Evolutionary conservation across 1,139 yeast species (phyloP).

Genomic region (Kazachstania sp.): DNA sequence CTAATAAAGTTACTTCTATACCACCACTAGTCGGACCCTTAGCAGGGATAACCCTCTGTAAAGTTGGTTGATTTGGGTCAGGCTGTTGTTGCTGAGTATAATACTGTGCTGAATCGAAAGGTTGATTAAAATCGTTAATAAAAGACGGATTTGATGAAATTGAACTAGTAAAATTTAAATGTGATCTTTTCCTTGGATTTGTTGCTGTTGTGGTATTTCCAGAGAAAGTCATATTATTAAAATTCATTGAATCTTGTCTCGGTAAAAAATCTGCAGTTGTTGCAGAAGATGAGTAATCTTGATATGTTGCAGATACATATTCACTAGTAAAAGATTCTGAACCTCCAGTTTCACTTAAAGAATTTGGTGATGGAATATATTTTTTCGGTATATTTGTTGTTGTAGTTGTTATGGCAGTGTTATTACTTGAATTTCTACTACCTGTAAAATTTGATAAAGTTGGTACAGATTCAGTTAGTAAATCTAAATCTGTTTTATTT

Average conservation of each 20-base stretch:
- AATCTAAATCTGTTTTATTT: background rate
- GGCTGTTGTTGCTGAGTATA: background rate
- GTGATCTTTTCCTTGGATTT: slow-evolving; percentile 6
- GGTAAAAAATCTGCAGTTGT: slow-evolving; percentile 2
- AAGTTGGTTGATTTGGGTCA: slow-evolving; percentile 39
- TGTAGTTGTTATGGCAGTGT: background rate
- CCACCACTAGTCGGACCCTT: slow-evolving; percentile 98
- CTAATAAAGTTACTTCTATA: slow-evolving; percentile 82
- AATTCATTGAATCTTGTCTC: background rate
- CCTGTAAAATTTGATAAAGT: slow-evolving; percentile 2
- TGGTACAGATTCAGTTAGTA: background rate
- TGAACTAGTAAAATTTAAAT: background rate
- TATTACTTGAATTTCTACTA: background rate
- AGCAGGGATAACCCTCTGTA: slow-evolving; percentile 84
- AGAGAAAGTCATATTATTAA: background rate
- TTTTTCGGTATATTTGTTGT: background rate
- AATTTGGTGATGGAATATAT: slow-evolving; percentile 8
- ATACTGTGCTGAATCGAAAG: background rate
- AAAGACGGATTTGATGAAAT: background rate
- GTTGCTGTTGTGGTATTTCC: background rate
- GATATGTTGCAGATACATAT: slow-evolving; percentile 3
- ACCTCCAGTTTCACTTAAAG: slow-evolving; percentile 7
- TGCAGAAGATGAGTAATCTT: slow-evolving; percentile 3
- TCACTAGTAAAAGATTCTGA: slow-evolving; percentile 4
- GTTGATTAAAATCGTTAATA: background rate